A percentile compares a stretch with the other conserved stretches of the same genome.
Conservation (phyloP, 2,329 filamentous ascomycete genomes). For the Diaporthe sp. region DNA sequence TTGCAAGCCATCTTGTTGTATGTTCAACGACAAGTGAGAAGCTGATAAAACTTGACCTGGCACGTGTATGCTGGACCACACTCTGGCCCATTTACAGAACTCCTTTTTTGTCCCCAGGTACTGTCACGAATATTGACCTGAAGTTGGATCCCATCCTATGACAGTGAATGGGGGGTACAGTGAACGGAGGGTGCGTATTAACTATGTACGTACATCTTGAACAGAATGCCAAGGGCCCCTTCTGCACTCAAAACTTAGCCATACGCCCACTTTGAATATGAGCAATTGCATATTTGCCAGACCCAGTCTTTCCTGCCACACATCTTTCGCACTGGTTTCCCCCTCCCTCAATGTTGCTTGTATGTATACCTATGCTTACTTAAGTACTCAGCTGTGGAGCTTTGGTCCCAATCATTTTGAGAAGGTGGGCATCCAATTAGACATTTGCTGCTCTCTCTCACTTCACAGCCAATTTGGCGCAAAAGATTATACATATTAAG, state of each 20-base stretch:
- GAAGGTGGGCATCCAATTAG: background rate
- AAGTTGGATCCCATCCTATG: background rate
- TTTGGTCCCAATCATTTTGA: background rate
- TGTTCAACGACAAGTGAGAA: background rate
- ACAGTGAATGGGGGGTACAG: no score
- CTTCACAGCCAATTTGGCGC: background rate
- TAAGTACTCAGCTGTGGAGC: background rate
- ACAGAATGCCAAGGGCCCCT: no score
- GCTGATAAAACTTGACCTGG: background rate
- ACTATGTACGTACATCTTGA: no score
- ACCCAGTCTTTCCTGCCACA: no score
- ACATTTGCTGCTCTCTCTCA: background rate
- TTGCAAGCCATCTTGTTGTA: background rate
- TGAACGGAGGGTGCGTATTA: no score
- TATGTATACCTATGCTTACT: background rate
- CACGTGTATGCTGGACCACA: background rate
- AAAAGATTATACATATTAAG: no score
- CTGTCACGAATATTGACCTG: background rate
- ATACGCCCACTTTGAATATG: no score
- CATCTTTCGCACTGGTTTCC: background rate
- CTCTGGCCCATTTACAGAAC: background rate
- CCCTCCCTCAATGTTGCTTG: no score
- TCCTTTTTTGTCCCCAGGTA: background rate
- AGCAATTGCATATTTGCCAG: no score
- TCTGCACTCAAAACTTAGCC: no score